Base-by-base conservation (phyloP, 2,329 filamentous ascomycete genomes). In the Canariomyces notabilis region DNA sequence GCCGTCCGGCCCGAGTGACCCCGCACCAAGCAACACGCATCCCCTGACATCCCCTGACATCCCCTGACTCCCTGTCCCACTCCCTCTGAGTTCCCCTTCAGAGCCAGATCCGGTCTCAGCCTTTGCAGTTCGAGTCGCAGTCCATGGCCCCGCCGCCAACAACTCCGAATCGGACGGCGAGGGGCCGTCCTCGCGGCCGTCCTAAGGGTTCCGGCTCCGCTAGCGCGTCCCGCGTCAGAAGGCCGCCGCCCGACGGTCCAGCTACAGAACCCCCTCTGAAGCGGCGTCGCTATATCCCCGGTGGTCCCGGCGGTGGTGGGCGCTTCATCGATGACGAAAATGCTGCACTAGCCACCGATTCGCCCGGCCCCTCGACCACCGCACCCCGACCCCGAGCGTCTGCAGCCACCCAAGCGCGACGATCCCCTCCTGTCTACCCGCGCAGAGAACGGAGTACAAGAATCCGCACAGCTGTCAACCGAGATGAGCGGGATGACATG, bases 251-350 rank as follows among this genome's bases (percentile, higher is more conserved):
- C 20, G 65, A 67, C 34, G 62, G 58, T 7, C 59, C 64, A 20
- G 64, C 63, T 34, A 71, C 74, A 38, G 83, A 85, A 55, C 82
- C 83, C 20, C 82, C 84, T 11, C 74, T 74, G 1, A 89, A 89
- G 68, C 80, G 79, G 61, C 76, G 83, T 56, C 78, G 81, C 66
- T 96, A 95, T 69, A 79, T 94, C 38, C 88, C 91, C 26, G 89
- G 89, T 38, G 89, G 89, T 3, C 85, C 88, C 48, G 89, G 88
- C 32, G 89, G 89, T 37, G 89, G 89, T 48, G 89, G 89, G 16
- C 76, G 89, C 61, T 95, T 89, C 64, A 73, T 93, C 29, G 87
- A 94, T 57, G 75, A 83, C 46, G 80, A 88, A 47, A 77, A 78
- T 42, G 71, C 76, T 49, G 80, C 85, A 53, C 77, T 75, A 34